Conservation (phyloP, 176 grass and related monocot species). For the Eragrostis nindensis region DNA sequence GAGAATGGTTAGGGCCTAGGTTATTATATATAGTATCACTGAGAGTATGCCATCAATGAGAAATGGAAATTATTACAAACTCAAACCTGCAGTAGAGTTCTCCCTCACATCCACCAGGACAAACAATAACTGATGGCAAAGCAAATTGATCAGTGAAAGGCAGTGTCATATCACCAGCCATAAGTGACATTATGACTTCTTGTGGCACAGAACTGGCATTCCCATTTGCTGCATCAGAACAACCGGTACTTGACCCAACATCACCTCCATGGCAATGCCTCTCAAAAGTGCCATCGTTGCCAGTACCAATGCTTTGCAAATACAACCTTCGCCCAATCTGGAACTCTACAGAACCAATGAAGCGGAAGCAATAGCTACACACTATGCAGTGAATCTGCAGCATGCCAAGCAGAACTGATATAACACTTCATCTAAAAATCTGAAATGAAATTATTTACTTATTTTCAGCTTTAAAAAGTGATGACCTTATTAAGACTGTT, state of each 20-base stretch:
- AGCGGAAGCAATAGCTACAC: slow-evolving; percentile 87
- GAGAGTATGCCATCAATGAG: background rate
- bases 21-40: slow-evolving; percentile 27
- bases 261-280: slow-evolving; percentile 39
- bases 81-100: slow-evolving; percentile 96
- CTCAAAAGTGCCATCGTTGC: slow-evolving; percentile 38
- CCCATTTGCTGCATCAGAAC: slow-evolving; percentile 54
- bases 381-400: slow-evolving; percentile 88
- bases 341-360: slow-evolving; percentile 93
- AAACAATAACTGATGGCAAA: slow-evolving; percentile 73
- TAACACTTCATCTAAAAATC: background rate
- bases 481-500: slow-evolving; percentile 90
- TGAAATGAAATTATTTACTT: background rate
- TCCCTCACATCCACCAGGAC: slow-evolving; percentile 81
- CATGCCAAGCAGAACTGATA: slow-evolving; percentile 29
- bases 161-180: slow-evolving; percentile 55
- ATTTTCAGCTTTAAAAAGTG: background rate
- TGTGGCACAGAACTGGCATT: slow-evolving; percentile 52
- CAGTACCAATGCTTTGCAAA: slow-evolving; percentile 69
- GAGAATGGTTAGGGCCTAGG: slow-evolving; percentile 5
- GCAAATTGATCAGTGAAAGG: slow-evolving; percentile 70
- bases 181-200: slow-evolving; percentile 81
- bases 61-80: slow-evolving; percentile 22
- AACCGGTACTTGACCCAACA: slow-evolving; percentile 42
- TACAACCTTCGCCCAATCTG: slow-evolving; percentile 92